A percentile compares a stretch with the other conserved stretches of the same genome.
phyloP scores from a whole-genome alignment of 306 rosid species.

The Bauhinia variegata region DNA sequence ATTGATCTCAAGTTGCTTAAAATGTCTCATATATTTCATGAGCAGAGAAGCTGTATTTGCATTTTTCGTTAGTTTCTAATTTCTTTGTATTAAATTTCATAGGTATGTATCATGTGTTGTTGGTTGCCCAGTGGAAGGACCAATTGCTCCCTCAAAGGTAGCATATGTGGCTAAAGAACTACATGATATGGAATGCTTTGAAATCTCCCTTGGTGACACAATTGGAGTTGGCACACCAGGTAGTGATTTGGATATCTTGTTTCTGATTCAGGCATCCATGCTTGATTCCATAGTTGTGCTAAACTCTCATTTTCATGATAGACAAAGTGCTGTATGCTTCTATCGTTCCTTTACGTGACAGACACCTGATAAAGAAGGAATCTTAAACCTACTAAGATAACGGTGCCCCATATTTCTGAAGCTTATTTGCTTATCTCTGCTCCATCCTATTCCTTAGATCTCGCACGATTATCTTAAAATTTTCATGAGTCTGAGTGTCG shows the following conservation, averaged over 20 bases:
- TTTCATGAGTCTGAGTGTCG: no score
- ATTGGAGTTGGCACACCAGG: slow-evolving; percentile 94
- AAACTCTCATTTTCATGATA: no score
- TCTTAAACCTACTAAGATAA: no score
- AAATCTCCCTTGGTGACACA: slow-evolving; percentile 96
- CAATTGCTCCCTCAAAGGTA: slow-evolving; percentile 76
- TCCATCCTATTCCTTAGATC: no score
- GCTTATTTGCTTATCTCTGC: no score
- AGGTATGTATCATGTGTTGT: slow-evolving; percentile 91
- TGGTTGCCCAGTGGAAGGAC: slow-evolving; percentile 96
- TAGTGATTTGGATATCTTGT: slow-evolving; percentile 37
- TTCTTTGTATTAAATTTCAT: slow-evolving; percentile 29
- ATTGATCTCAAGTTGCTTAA: not conserved
- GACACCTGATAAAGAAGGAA: no score
- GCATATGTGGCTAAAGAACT: slow-evolving; percentile 90
- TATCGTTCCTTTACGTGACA: no score
- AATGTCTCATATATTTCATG: no score
- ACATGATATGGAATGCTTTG: slow-evolving; percentile 93
- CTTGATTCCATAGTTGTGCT: not conserved
- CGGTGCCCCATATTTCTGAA: no score
- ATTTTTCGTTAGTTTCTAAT: slow-evolving; percentile 18
- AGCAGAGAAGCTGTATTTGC: no score
- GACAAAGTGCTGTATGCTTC: no score
- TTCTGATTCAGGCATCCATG: not conserved
- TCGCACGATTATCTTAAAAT: no score